Conservation (phyloP, 345 rosid genomes). For the Aethionema arabicum region DNA sequence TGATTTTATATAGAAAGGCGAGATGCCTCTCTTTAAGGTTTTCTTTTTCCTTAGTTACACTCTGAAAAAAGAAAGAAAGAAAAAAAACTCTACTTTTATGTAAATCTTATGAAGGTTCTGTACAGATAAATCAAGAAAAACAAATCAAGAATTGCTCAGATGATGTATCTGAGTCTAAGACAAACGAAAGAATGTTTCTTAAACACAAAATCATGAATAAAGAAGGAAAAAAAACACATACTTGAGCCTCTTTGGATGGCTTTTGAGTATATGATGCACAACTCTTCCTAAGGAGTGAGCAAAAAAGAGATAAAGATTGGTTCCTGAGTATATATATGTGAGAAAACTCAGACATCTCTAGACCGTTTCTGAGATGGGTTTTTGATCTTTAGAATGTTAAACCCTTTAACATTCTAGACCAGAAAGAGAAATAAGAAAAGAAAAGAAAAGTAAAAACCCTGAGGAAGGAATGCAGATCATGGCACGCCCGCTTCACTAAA, state of each 20-base stretch:
- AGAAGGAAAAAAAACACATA: constrained; percentile 21
- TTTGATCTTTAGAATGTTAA: constrained; percentile 67
- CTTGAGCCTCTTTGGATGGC: constrained; percentile 22
- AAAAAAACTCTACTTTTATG: constrained; percentile 30
- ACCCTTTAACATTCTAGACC: constrained; percentile 47
- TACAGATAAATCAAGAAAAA: constrained; percentile 38
- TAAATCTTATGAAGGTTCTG: constrained; percentile 35
- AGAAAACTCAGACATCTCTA: constrained; percentile 29
- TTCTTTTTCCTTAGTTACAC: constrained; percentile 20
- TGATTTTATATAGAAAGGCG: constrained; percentile 33
- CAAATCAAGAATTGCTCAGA: constrained; percentile 34
- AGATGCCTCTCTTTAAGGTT: constrained; percentile 33
- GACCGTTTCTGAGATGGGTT: constrained; percentile 40
- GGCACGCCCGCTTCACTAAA: constrained; percentile 64
- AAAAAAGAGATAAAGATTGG: too few species aligned
- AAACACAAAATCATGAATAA: constrained; percentile 32
- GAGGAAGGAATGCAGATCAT: constrained; percentile 68
- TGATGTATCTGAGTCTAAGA: constrained; percentile 38
- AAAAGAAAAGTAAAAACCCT: too few species aligned
- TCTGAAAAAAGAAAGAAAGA: constrained; percentile 15
- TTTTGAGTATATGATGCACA: constrained; percentile 18
- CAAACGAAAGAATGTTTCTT: constrained; percentile 35
- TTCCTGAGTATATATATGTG: constrained; percentile 36
- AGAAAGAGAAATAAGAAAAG: constrained; percentile 17
- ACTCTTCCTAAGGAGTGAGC: constrained; percentile 25